Base-by-base conservation (phyloP, 352 stramenopile genomes). In the Proteromonas lacertae region DNA sequence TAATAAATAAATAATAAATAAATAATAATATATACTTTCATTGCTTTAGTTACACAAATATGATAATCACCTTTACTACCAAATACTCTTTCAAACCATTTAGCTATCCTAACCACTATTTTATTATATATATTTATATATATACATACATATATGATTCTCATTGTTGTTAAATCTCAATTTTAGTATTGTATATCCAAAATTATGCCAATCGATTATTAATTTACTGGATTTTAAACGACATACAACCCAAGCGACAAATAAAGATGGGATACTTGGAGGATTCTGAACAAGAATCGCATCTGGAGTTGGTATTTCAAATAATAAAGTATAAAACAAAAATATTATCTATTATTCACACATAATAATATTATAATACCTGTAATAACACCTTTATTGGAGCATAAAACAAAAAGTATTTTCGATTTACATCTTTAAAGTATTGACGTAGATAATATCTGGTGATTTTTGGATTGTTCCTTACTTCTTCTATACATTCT, bases 121-220 rank as follows among this genome's bases (percentile, higher is more conserved):
- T 43, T 36, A 78, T 60, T 21, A 35, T 41, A 21, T 40, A 42
- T 25, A 50, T 63, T 33, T 69, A 51, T 26, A 59, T 78, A 26
- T 69, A 51, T 26, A 54, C 96, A 66, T 53, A 99, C n/a, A n/a
- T n/a, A n/a, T n/a, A n/a, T n/a, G n/a, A n/a, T n/a, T n/a, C n/a
- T n/a, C n/a, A n/a, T n/a, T n/a, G n/a, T n/a, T n/a, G n/a, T n/a
- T n/a, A n/a, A n/a, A n/a, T n/a, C n/a, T n/a, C n/a, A n/a, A n/a
- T n/a, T n/a, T n/a, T n/a, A n/a, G n/a, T n/a, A n/a, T 90, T 39
- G 74, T 92, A 60, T 82, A 95, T 21, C 83, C 87, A 24, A 99
- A 51, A 58, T 99, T 99, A 55, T 99, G 87, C 87, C 87, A 97
- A 52, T 99, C 86, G 45, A 96, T 79, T 10, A 96, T 61, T 35